A percentile compares a stretch with the other conserved stretches of the same genome.
Evolutionary conservation across 1,139 yeast species (phyloP).

Genomic region (Saccharomyces hybrid): DNA sequence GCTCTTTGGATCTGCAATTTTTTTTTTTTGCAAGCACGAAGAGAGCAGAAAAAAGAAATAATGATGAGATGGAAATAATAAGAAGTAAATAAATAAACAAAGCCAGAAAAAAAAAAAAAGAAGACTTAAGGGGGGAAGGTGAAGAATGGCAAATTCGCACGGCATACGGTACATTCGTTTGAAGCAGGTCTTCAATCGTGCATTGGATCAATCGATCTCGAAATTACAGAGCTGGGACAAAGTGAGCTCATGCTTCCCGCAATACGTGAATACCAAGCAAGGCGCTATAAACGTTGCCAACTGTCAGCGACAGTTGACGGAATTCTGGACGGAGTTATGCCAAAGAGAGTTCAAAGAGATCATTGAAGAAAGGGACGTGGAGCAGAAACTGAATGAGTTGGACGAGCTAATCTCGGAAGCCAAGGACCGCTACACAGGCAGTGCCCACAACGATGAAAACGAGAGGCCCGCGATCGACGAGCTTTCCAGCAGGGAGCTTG

Average conservation of each 20-base stretch:
- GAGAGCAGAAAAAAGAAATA: not conserved
- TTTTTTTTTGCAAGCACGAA: not conserved
- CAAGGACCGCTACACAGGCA: constrained; percentile 26
- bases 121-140: not conserved
- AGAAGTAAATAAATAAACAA: not conserved
- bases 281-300: constrained; percentile 48
- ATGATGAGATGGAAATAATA: not conserved
- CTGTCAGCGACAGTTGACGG: constrained; percentile 54
- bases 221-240: constrained; percentile 55
- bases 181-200: constrained; percentile 51
- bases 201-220: constrained; percentile 57
- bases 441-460: constrained; percentile 4
- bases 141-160: constrained; percentile 9
- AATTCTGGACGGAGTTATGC: constrained; percentile 54
- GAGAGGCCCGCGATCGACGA: constrained; percentile 25
- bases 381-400: constrained; percentile 50
- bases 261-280: constrained; percentile 41
- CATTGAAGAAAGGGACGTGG: constrained; percentile 53
- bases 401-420: constrained; percentile 59
- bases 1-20: not conserved
- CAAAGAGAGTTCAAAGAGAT: constrained; percentile 59
- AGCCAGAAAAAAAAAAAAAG: constrained; percentile 1
- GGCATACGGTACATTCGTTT: constrained; percentile 47
- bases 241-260: constrained; percentile 60
- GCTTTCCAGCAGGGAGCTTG: constrained; percentile 32